These are phyloP conservation scores for Exidia glandulosa DNA, from an alignment of 768 basidiomycete species.

Conservation along the genomic window DNA sequence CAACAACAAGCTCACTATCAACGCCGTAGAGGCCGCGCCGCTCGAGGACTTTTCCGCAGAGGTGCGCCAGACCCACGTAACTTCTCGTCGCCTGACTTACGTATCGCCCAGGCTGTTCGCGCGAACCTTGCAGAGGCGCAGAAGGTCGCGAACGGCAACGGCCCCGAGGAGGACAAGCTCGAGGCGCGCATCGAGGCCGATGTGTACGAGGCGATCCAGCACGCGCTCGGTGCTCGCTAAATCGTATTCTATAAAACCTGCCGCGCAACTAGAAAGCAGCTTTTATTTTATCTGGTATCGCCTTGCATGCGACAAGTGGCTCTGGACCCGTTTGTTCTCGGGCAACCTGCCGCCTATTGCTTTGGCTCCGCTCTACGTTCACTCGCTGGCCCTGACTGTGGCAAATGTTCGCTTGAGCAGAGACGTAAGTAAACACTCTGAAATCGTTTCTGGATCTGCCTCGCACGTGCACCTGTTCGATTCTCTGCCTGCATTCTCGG, in stretches of 20 bases:
- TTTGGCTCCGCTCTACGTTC: no score
- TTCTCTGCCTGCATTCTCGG: no score
- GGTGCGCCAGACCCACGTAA: constrained; percentile 34
- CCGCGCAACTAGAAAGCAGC: no score
- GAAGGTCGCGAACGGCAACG: constrained; percentile 67
- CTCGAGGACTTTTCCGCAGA: constrained; percentile 84
- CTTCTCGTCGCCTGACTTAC: background rate
- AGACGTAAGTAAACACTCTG: no score
- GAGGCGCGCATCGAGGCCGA: constrained; percentile 92
- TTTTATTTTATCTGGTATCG: no score
- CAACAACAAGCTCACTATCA: constrained; percentile 92
- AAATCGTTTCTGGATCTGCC: no score
- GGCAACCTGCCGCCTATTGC: no score
- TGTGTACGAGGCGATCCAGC: constrained; percentile 91
- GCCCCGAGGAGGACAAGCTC: constrained; percentile 85
- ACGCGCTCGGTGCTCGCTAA: constrained; percentile 53
- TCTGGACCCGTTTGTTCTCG: no score
- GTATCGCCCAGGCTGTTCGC: constrained; percentile 73
- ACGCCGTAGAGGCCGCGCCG: constrained; percentile 92
- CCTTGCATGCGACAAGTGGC: no score
- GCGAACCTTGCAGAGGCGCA: constrained; percentile 82
- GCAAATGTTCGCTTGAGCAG: no score
- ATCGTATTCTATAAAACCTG: background rate
- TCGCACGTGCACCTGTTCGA: no score
- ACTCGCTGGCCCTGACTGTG: no score